Base-by-base conservation (phyloP, 1,139 yeast species). In the Geotrichum candidum region DNA sequence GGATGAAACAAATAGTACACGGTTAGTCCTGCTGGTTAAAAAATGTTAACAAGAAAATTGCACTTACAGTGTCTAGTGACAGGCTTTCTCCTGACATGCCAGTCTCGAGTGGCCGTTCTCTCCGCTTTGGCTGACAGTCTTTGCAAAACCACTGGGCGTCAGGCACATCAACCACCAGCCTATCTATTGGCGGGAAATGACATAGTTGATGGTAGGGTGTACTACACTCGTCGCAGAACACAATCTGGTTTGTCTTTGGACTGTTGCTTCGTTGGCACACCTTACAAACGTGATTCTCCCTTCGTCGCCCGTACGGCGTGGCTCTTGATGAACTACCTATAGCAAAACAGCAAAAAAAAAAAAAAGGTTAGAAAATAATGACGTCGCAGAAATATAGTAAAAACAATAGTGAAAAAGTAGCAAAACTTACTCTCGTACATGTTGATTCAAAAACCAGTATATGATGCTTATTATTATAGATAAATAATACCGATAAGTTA, bases 141-240 rank as follows among this genome's bases (percentile, higher is more conserved):
- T 70, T 69, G 66, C 81, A 78, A 65, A 74, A 77, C 80, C 80
- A 78, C 65, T 76, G 76, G 3, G 79, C 78, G 58, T 77, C 80
- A 0, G 78, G 76, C n/a, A 77, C 75, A 51, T 76, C 79, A 6
- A 78, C 77, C 23, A 75, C 76, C n/a, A 76, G 69, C 18, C 78
- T 67, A 59, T 77, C 80, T 45, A 78, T 75, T 11, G 73, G 75
- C 18, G 80, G 80, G n/a, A 69, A 69, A 67, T 78, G 80, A 64
- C 80, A 77, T 23, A 76, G 69, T 63, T 78, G 79, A 60, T 77
- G 80, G 64, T 75, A 77, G 0, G 80, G 79, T 7, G 77, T 74
- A 52, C 73, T 70, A 68, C 80, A 77, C 51, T 76, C 78, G 65
- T 75, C 78, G 64, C 80, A 77, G 61, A 77, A 77, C n/a, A 77